Base-by-base conservation (phyloP, 768 basidiomycete genomes). In the Macrolepiota albuminosa region DNA sequence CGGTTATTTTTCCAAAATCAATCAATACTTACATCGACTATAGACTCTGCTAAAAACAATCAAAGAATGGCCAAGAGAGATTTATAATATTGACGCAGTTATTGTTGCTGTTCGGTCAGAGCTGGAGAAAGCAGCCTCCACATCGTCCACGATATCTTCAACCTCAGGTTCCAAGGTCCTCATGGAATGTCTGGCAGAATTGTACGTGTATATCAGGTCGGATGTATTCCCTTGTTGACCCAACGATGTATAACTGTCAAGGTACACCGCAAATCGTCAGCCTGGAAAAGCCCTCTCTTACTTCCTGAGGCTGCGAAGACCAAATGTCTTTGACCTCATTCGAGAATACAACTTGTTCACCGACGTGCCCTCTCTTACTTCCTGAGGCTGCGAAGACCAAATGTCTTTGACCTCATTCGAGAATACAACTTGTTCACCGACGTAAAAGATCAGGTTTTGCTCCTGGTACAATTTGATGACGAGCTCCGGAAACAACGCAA, bases 381-480 rank as follows among this genome's bases (percentile, higher is more conserved):
- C n/a, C n/a, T n/a, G n/a, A n/a, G n/a, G n/a, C n/a, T n/a, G 16
- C 86, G 95, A 8, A 81, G 88, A 53, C 86, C 93, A 7, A 88
- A 94, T 66, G 96, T 98, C 13, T 96, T 99, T 71, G 89, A 95
- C 61, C 86, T 99, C 58, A 97, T 99, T 66, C 81, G 89, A 39
- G 93, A 97, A 56, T 80, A 97, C 69, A 96, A 96, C 67, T 77
- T 99, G 6, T 99, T 97, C 72, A 91, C 95, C 26, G 93, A 92
- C 57, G 92, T 99, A 2, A 89, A 92, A 68, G 95, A 98, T 67
- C 95, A 97, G 72, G 94, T 91, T 18, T 76, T 97, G 3, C 78
- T 94, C 11, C 84, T 99, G 2, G 89, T 99, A 13, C 93, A 98
- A 68, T 98, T 98, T 62, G 96, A 98, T 66, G 87, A 91, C 58